These are phyloP conservation scores for Alternaria sp. DNA, from an alignment of 2,329 filamentous ascomycete genomes.

Conservation along the genomic window DNA sequence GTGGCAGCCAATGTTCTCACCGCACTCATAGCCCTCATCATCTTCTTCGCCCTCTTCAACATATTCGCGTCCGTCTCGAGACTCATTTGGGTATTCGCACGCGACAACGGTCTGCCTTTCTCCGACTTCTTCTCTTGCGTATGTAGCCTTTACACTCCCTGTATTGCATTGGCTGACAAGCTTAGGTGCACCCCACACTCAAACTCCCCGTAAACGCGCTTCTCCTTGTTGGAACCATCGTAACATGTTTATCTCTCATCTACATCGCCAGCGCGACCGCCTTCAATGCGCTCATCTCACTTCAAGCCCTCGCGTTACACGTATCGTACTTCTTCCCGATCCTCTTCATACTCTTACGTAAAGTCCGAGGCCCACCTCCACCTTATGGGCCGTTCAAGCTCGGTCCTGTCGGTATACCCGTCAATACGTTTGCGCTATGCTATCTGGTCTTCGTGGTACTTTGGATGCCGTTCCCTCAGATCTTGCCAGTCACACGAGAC, in stretches of 20 bases:
- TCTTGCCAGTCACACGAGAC: slow-evolving; percentile 33
- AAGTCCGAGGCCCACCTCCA: slow-evolving; percentile 23
- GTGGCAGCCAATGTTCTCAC: slow-evolving; percentile 51
- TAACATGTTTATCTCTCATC: slow-evolving; percentile 43
- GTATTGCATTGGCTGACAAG: neutral
- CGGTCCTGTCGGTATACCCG: slow-evolving; percentile 27
- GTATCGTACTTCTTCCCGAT: slow-evolving; percentile 43
- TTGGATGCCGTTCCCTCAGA: slow-evolving; percentile 41
- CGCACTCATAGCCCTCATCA: slow-evolving; percentile 46
- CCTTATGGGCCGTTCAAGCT: slow-evolving; percentile 38
- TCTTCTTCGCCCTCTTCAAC: slow-evolving; percentile 50
- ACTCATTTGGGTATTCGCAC: slow-evolving; percentile 58
- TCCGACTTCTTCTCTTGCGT: slow-evolving; percentile 42
- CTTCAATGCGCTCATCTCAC: slow-evolving; percentile 41
- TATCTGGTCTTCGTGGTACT: slow-evolving; percentile 34
- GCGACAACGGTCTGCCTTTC: slow-evolving; percentile 55
- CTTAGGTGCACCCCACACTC: slow-evolving; percentile 35
- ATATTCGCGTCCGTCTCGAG: slow-evolving; percentile 56
- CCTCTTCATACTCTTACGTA: slow-evolving; percentile 32
- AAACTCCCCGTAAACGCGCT: slow-evolving; percentile 35
- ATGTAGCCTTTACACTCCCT: neutral
- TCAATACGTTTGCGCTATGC: slow-evolving; percentile 35
- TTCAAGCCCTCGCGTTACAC: slow-evolving; percentile 39
- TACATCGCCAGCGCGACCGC: slow-evolving; percentile 46
- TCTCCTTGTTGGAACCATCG: slow-evolving; percentile 27